phyloP scores from a whole-genome alignment of 2,329 filamentous ascomycete species.

The Colletotrichum eremochloae region DNA sequence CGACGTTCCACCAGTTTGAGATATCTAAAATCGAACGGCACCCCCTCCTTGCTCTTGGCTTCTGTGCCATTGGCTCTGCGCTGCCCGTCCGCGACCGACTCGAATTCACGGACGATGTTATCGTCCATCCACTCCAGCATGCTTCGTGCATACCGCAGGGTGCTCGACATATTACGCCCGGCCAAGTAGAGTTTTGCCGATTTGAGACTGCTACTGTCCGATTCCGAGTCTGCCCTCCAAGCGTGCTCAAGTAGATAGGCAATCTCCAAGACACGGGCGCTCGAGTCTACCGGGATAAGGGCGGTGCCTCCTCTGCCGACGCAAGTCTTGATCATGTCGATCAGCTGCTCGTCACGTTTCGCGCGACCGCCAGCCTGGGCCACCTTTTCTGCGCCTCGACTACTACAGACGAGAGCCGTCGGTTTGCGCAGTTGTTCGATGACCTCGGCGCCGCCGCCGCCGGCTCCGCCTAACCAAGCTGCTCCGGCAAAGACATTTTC shows the following conservation, averaged over 20 bases:
- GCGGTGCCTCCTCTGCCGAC: slow-evolving; percentile 89
- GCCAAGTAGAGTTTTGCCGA: slow-evolving; percentile 81
- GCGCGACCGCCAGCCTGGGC: slow-evolving; percentile 79
- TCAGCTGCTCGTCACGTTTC: slow-evolving; percentile 86
- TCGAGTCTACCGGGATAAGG: slow-evolving; percentile 93
- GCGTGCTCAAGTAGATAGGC: slow-evolving; percentile 93
- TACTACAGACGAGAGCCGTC: slow-evolving; percentile 93
- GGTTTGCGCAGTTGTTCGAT: slow-evolving; percentile 94
- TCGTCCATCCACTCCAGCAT: slow-evolving; percentile 99
- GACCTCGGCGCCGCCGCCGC: slow-evolving; percentile 86
- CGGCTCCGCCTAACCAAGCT: slow-evolving; percentile 89
- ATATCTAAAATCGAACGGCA: slow-evolving; percentile 92
- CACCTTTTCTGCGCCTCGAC: slow-evolving; percentile 79
- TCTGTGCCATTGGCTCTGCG: slow-evolving; percentile 60
- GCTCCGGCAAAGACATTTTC: slow-evolving; percentile 96
- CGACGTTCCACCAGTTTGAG: slow-evolving; percentile 86
- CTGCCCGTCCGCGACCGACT: slow-evolving; percentile 73
- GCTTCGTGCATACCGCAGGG: slow-evolving; percentile 90
- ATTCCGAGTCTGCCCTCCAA: slow-evolving; percentile 78
- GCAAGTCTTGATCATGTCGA: slow-evolving; percentile 85
- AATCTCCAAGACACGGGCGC: slow-evolving; percentile 91
- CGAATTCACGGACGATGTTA: slow-evolving; percentile 91
- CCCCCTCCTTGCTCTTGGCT: slow-evolving; percentile 67
- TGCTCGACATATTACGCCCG: slow-evolving; percentile 87
- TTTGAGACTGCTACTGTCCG: slow-evolving; percentile 65